These are phyloP conservation scores for Cytidiella melzeri DNA, from an alignment of 768 basidiomycete species.

Conservation along the genomic window DNA sequence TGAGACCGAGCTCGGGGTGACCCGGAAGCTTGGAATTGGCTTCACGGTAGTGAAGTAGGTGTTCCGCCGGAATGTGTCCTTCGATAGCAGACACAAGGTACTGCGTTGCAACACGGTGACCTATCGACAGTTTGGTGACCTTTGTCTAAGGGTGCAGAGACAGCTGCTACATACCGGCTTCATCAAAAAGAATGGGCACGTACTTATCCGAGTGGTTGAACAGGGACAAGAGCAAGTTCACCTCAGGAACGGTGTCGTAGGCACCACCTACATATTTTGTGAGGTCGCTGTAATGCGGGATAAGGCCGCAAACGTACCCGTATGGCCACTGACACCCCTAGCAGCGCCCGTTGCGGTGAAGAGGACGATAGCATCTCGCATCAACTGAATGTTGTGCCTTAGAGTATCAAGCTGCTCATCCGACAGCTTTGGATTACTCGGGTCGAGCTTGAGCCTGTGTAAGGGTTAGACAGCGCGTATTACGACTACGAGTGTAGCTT, in stretches of 20 bases:
- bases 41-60: constrained; percentile 79
- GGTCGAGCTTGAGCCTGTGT: constrained; percentile 65
- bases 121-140: constrained; percentile 28
- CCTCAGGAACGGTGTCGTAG: constrained; percentile 74
- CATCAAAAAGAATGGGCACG: constrained; percentile 69
- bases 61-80: constrained; percentile 63
- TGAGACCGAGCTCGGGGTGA: constrained; percentile 84
- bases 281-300: neutral
- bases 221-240: constrained; percentile 69
- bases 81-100: constrained; percentile 79
- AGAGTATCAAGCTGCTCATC: constrained; percentile 55
- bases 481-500: neutral
- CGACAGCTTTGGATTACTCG: constrained; percentile 54
- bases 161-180: constrained; percentile 52
- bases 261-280: constrained; percentile 30
- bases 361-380: constrained; percentile 79
- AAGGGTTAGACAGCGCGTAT: constrained; percentile 5
- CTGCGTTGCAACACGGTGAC: constrained; percentile 87
- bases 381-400: constrained; percentile 66
- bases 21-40: constrained; percentile 85
- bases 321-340: constrained; percentile 83
- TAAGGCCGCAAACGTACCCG: constrained; percentile 37
- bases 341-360: constrained; percentile 86
- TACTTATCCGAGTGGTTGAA: constrained; percentile 62
- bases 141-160: neutral